Evolutionary conservation across 345 rosid genomes (phyloP).

Genomic region (Arabidopsis suecica): DNA sequence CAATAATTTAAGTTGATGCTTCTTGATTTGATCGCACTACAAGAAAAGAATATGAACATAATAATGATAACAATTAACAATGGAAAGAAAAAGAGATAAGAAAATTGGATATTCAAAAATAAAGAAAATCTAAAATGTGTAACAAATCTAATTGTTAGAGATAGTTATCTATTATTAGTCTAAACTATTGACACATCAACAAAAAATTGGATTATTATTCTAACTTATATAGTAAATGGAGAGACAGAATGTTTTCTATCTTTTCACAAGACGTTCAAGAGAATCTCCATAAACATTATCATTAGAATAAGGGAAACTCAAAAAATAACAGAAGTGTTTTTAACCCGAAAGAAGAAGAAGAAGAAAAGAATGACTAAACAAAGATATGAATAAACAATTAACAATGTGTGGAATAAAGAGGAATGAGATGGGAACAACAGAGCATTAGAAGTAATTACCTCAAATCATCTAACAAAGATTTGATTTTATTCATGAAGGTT

Average conservation of each 20-base stretch:
- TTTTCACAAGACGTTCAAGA: neutral
- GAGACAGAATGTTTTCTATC: neutral
- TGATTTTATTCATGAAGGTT: conserved; percentile 63
- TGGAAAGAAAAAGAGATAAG: neutral
- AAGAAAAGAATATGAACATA: neutral
- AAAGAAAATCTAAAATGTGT: neutral
- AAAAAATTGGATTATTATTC: neutral
- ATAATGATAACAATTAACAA: neutral
- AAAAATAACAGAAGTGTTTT: conserved; percentile 29
- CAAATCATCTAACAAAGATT: conserved; percentile 31
- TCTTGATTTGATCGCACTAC: neutral
- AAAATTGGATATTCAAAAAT: neutral
- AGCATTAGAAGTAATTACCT: conserved; percentile 35
- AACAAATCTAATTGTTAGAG: neutral
- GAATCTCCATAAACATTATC: conserved; percentile 21
- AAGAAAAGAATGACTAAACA: conserved; percentile 39
- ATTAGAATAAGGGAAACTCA: neutral
- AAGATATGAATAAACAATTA: conserved; percentile 48
- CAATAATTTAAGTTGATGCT: neutral
- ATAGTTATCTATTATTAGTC: neutral
- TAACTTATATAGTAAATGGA: neutral
- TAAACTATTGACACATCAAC: neutral
- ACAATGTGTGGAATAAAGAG: conserved; percentile 34
- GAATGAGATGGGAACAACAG: conserved; percentile 16
- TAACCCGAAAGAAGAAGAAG: conserved; percentile 5